Conservation (phyloP, 345 rosid genomes). For the Gossypioides kirkii region DNA sequence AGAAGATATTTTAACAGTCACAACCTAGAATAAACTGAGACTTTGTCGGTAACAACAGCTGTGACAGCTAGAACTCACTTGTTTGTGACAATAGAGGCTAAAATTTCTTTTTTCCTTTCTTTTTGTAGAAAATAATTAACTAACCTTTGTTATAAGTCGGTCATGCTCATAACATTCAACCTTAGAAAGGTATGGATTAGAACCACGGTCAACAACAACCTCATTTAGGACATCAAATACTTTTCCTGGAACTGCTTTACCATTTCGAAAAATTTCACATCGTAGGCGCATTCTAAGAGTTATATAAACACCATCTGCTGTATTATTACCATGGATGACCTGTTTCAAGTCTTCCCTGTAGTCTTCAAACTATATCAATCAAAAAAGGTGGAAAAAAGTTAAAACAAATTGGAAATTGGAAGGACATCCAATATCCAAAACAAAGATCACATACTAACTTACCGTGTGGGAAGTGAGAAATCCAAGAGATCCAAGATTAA, state of each 20-base stretch:
- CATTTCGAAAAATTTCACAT: slow-evolving; percentile 85
- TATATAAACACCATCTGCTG: slow-evolving; percentile 84
- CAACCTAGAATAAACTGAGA: background rate
- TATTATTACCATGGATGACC: slow-evolving; percentile 81
- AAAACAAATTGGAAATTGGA: slow-evolving; percentile 8
- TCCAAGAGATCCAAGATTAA: slow-evolving; percentile 96
- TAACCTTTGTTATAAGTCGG: slow-evolving; percentile 93
- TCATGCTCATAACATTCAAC: slow-evolving; percentile 95
- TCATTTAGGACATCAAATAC: slow-evolving; percentile 90
- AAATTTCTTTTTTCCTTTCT: background rate
- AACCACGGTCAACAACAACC: slow-evolving; percentile 91
- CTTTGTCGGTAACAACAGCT: background rate
- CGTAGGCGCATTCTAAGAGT: slow-evolving; percentile 93
- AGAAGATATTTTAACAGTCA: slow-evolving; percentile 12
- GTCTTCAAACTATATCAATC: slow-evolving; percentile 58
- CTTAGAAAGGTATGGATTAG: slow-evolving; percentile 98
- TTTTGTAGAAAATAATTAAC: slow-evolving; percentile 14
- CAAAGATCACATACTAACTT: slow-evolving; percentile 25
- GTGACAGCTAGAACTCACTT: slow-evolving; percentile 5
- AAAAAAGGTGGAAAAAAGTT: slow-evolving; percentile 9
- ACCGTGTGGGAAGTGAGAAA: slow-evolving; percentile 91
- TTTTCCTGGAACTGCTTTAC: slow-evolving; percentile 91
- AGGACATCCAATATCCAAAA: slow-evolving; percentile 13
- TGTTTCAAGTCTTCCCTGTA: slow-evolving; percentile 77
- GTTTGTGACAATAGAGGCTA: slow-evolving; percentile 3